Evolutionary conservation across 2,329 filamentous ascomycete genomes (phyloP).

Genomic region (Verticillium alfalfae): DNA sequence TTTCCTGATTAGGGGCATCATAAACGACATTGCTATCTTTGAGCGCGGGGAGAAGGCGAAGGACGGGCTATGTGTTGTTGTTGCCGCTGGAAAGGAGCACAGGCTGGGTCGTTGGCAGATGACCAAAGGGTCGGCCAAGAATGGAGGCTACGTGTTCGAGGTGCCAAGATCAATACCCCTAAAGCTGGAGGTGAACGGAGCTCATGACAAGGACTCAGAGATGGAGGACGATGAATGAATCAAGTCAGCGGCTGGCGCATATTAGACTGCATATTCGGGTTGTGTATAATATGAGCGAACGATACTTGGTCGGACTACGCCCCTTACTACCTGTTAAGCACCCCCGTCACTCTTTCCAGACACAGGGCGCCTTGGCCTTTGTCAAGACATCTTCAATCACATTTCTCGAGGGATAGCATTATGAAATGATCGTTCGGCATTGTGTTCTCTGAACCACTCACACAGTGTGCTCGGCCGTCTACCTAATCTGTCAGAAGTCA

Average conservation of each 20-base stretch:
- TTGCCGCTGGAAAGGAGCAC: slow-evolving; percentile 82
- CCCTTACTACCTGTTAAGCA: neutral
- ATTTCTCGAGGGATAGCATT: too few relatives aligned
- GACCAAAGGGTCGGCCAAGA: slow-evolving; percentile 53
- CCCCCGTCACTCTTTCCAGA: neutral
- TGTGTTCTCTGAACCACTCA: too few relatives aligned
- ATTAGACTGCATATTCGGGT: neutral
- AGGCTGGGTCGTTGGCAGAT: slow-evolving; percentile 78
- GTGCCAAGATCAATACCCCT: slow-evolving; percentile 46
- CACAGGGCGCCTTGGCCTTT: neutral
- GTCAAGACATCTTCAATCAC: too few relatives aligned
- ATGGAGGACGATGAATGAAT: slow-evolving; percentile 5
- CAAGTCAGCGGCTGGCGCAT: neutral
- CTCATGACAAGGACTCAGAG: slow-evolving; percentile 18
- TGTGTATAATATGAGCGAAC: neutral
- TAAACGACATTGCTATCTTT: slow-evolving; percentile 85
- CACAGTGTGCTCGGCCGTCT: too few relatives aligned
- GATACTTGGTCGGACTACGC: neutral
- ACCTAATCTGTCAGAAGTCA: too few relatives aligned
- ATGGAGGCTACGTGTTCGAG: slow-evolving; percentile 85
- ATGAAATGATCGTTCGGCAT: too few relatives aligned
- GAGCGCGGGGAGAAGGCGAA: slow-evolving; percentile 75
- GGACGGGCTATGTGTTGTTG: slow-evolving; percentile 76
- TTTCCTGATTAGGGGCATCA: slow-evolving; percentile 58
- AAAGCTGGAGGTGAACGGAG: slow-evolving; percentile 25